Evolutionary conservation across 345 rosid species (phyloP), one percentile per base, ranked within the genome.

Genomic region (Fremontodendron californicum): DNA sequence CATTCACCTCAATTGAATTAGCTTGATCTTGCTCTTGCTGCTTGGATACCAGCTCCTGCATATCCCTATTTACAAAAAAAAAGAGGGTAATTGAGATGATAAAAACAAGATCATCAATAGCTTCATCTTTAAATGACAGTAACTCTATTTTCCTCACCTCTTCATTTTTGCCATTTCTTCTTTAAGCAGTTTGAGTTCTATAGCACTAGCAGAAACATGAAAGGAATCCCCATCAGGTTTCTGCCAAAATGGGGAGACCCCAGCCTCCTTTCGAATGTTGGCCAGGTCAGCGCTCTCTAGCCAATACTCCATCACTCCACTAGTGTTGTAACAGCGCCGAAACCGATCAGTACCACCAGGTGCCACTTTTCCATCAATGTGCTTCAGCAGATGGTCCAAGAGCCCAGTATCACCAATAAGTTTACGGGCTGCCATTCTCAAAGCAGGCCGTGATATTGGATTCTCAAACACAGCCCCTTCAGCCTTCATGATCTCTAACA

Each of bases 391-490:
- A 81, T 95, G 99, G 83, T 95, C 99, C 83, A 95, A 89, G 66
- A 95, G 93, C 21, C 99, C 99, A 74, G 98, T 95, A 74, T 95
- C 99, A 73, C 96, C 95, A 75, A 95, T 92, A 65, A 73, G 82
- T 77, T 81, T 85, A 25, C 97, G 96, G 54, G 93, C 97, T 51
- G 84, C 87, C 48, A 12, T 37, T 87, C 97, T 88, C 79, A 95
- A 86, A 55, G 77, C 80, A 11, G 80, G 75, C 64, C 98, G 84
- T 13, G 95, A 74, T 75, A 95, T 80, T 75, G 97, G 94, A 11
- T 84, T 81, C 66, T 89, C 94, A 80, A 87, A 86, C 25, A 83
- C 82, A 79, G 98, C 98, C 58, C 91, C 90, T 86, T 89, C 88
- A 79, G 88, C 89, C 85, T 85, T 95, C 88, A 95, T 40, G 61